A percentile compares a stretch with the other conserved stretches of the same genome.
Evolutionary conservation across 2,329 filamentous ascomycete genomes (phyloP).

Genomic region (Harringtonia aguacate): DNA sequence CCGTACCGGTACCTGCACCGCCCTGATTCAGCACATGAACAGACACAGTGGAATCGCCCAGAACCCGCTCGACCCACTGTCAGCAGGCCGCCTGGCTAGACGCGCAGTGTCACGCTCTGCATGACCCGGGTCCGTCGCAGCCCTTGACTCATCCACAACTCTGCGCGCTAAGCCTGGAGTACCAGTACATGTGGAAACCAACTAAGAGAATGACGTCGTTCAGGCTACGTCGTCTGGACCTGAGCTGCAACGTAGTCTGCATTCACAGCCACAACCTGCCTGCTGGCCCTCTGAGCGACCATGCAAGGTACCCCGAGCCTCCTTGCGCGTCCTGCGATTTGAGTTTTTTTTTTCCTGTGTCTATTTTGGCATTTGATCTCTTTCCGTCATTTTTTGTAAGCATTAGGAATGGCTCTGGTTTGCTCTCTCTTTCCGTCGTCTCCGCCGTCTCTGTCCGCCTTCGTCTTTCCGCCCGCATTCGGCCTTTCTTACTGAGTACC

Average conservation of each 20-base stretch:
- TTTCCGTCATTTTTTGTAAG: neutral
- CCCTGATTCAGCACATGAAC: no score
- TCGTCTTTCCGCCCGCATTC: neutral
- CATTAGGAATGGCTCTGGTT: no score
- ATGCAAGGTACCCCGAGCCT: neutral
- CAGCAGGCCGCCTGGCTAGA: no score
- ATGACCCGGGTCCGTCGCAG: no score
- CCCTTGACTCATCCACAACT: neutral
- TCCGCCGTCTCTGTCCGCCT: neutral
- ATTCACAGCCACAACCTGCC: neutral
- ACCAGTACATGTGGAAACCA: neutral
- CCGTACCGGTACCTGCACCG: neutral
- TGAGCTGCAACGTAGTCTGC: neutral
- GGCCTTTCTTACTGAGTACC: neutral
- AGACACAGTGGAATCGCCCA: neutral
- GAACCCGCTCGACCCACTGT: neutral
- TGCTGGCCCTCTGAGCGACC: neutral
- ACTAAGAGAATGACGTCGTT: neutral
- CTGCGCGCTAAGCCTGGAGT: neutral
- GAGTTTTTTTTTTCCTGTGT: neutral
- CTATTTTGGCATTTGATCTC: neutral
- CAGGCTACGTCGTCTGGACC: neutral
- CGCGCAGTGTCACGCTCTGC: no score
- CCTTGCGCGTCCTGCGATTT: neutral
- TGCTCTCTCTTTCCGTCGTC: no score